Evolutionary conservation across 495 filamentous ascomycete genomes (phyloP).

Genomic region (Aspergillus steynii): DNA sequence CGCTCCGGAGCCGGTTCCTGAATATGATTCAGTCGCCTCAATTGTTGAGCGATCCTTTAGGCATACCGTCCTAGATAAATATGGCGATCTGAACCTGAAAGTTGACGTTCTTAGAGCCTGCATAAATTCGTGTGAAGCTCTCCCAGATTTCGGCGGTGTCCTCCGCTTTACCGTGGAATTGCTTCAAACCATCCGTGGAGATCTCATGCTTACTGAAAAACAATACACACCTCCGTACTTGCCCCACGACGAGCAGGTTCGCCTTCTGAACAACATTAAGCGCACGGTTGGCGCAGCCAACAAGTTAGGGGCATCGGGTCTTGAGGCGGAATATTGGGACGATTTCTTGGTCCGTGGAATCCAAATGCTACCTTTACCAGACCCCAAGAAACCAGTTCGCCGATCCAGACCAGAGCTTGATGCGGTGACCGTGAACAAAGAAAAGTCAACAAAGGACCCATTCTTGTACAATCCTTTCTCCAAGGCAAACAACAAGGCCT

Average conservation of each 20-base stretch:
- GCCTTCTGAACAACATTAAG: conserved; percentile 76
- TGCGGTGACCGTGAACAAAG: conserved; percentile 51
- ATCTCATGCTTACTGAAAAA: conserved; percentile 63
- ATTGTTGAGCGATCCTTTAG: conserved; percentile 47
- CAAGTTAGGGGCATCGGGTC: conserved; percentile 65
- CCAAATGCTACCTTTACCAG: conserved; percentile 57
- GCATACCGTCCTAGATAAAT: conserved; percentile 39
- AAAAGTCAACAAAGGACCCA: conserved; percentile 66
- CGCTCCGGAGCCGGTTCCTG: conserved; percentile 18
- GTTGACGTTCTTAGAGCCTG: conserved; percentile 80
- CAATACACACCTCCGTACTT: conserved; percentile 58
- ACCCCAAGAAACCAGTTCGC: conserved; percentile 61
- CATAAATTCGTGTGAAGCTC: conserved; percentile 87
- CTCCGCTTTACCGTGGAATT: conserved; percentile 82
- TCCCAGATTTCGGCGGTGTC: conserved; percentile 88
- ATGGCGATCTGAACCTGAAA: conserved; percentile 63
- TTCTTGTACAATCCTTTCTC: conserved; percentile 92
- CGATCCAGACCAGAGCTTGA: conserved; percentile 72
- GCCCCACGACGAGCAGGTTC: conserved; percentile 78
- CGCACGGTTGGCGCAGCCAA: conserved; percentile 75
- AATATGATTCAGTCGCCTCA: conserved; percentile 44
- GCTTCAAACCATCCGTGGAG: conserved; percentile 72
- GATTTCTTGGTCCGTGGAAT: conserved; percentile 87
- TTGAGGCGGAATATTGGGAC: conserved; percentile 92
- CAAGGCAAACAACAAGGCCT: conserved; percentile 59